Evolutionary conservation across 345 rosid genomes (phyloP), one percentile per base, ranked within the genome.

Genomic region (Salix koriyanagi): DNA sequence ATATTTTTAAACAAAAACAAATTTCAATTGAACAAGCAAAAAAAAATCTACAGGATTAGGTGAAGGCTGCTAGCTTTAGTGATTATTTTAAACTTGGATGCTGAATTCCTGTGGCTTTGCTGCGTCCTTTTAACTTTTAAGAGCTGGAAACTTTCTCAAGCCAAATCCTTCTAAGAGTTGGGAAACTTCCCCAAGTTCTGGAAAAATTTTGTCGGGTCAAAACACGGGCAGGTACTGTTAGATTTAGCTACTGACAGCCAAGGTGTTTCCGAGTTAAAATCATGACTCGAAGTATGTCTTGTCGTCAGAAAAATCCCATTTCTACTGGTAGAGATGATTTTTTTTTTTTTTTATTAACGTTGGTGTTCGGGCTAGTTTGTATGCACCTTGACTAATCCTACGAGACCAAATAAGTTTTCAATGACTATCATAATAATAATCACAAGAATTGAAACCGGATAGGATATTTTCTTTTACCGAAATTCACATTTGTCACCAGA

Each of bases 371-470:
- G 32, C 32, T 30, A 30, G 0, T 30, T 30, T 30, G 4, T 0
- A 0, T 0, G 0, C 32, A 3, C 0, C 0, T 30, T 0, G 4
- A 30, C 4, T 30, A 30, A 30, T 30, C 0, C 0, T 4, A 34
- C 2, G 36, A 34, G 5, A 34, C 6, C 5, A 4, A 34, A 4
- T 34, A 34, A 34, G 4, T 4, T 34, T 34, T 34, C 5, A 32
- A 39, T 39, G 2, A 2, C 30, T 28, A 28, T 28, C 30, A 28
- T 28, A 28, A 28, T 28, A 28, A 30, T 30, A 30, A 30, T 30
- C 4, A 30, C 4, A 30, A 30, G 32, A 30, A 30, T 30, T 30
- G 32, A 30, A 30, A 30, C 32, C 32, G 2, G 32, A 30, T 30
- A 30, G 32, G 32, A 30, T 30, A 30, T 2, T 30, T 30, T 30